Evolutionary conservation across 805 yeast genomes (phyloP).

Genomic region (Henningerozyma blattae): DNA sequence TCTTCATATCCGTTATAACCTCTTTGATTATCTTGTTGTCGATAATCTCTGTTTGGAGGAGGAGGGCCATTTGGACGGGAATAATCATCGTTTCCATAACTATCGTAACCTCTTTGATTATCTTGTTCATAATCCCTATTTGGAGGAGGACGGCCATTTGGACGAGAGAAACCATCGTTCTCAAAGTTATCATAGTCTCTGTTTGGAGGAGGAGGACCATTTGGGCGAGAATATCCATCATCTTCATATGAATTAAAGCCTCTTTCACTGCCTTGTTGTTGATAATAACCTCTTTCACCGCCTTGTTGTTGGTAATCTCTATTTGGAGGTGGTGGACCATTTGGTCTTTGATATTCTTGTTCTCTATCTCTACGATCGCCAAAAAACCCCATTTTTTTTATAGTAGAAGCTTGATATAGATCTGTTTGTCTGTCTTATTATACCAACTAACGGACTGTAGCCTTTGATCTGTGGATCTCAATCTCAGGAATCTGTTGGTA

Average conservation of each 20-base stretch:
- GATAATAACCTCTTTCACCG: no score
- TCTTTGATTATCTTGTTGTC: neutral
- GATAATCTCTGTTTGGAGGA: no score
- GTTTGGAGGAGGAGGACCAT: constrained; percentile 10
- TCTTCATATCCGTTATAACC: neutral
- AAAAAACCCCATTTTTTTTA: neutral
- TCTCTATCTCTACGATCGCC: neutral
- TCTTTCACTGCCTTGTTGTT: constrained; percentile 3
- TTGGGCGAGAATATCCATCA: constrained; percentile 7
- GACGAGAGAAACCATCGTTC: neutral
- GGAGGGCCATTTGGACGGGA: no score
- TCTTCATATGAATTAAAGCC: neutral
- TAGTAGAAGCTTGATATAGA: neutral
- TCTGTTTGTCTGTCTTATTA: neutral
- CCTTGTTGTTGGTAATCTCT: no score
- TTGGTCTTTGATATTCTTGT: constrained; percentile 9
- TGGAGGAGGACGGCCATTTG: no score
- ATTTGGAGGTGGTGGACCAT: constrained; percentile 14
- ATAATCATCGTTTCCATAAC: no score
- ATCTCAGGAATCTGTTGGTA: no score
- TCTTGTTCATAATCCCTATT: neutral
- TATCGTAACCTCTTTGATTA: neutral
- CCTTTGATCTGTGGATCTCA: no score
- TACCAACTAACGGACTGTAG: constrained; percentile 18
- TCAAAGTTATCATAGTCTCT: neutral